phyloP scores from a whole-genome alignment of 2,329 filamentous ascomycete species.

The Fusarium verrucosum region DNA sequence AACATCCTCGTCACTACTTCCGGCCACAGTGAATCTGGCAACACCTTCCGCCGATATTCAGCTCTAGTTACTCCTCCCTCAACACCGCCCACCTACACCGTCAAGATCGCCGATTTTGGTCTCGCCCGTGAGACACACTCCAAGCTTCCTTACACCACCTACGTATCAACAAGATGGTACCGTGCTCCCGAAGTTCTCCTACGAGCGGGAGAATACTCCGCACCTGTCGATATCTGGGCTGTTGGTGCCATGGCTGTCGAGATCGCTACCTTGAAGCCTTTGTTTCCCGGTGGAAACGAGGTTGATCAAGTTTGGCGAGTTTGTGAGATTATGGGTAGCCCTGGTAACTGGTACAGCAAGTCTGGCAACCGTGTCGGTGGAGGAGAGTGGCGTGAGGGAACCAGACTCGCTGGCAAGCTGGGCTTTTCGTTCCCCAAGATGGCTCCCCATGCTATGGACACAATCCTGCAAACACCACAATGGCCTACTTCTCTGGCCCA shows the following conservation, averaged over 20 bases:
- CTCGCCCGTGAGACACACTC: slow-evolving; percentile 97
- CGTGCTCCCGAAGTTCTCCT: slow-evolving; percentile 94
- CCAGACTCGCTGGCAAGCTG: slow-evolving; percentile 90
- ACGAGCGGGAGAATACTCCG: slow-evolving; percentile 94
- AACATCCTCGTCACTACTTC: slow-evolving; percentile 98
- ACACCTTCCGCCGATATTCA: slow-evolving; percentile 92
- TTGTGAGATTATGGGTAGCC: slow-evolving; percentile 99
- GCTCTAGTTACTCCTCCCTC: slow-evolving; percentile 92
- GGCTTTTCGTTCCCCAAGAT: slow-evolving; percentile 99
- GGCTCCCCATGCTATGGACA: slow-evolving; percentile 96
- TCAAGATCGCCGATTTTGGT: slow-evolving; percentile 98
- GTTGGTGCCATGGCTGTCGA: slow-evolving; percentile 99
- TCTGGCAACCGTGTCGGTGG: slow-evolving; percentile 85
- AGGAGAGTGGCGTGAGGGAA: slow-evolving; percentile 97
- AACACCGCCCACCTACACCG: slow-evolving; percentile 90
- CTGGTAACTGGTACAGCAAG: slow-evolving; percentile 98
- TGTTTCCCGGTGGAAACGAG: slow-evolving; percentile 97
- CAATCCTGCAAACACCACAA: slow-evolving; percentile 86
- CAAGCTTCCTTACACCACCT: slow-evolving; percentile 95
- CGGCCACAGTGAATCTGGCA: slow-evolving; percentile 80
- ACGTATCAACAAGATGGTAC: slow-evolving; percentile 98
- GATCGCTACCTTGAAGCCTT: slow-evolving; percentile 92
- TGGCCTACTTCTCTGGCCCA: slow-evolving; percentile 89
- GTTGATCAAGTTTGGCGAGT: slow-evolving; percentile 99
- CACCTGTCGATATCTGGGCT: slow-evolving; percentile 98